These are phyloP conservation scores for Cladophialophora exuberans DNA, from an alignment of 2,329 filamentous ascomycete species.

Conservation along the genomic window DNA sequence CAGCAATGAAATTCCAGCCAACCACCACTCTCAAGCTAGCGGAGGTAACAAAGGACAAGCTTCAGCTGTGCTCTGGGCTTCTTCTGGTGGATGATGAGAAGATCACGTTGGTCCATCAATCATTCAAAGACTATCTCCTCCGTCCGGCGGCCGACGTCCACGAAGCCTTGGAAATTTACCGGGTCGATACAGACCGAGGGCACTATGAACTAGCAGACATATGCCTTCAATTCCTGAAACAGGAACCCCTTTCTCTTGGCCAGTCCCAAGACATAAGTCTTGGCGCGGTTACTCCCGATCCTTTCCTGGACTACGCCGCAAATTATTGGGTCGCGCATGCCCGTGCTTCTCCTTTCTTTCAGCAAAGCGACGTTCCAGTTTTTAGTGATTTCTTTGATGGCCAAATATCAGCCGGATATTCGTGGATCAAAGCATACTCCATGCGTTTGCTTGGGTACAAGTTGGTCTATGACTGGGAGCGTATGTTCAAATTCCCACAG, in stretches of 20 bases:
- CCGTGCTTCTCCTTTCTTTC: not conserved
- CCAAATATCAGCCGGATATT: not conserved
- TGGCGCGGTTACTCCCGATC: not conserved
- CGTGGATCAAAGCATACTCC: not conserved
- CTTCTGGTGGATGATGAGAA: slow-evolving; percentile 28
- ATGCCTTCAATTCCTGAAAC: slow-evolving; percentile 1
- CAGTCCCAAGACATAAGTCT: not conserved
- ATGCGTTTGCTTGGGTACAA: not conserved
- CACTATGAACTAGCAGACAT: not conserved
- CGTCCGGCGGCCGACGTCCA: not conserved
- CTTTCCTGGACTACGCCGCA: not conserved
- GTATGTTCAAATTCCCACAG: too few relatives aligned
- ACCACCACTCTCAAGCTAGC: not conserved
- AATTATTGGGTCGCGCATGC: not conserved
- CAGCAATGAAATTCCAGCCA: not conserved
- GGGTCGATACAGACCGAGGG: not conserved
- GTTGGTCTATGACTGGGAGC: not conserved
- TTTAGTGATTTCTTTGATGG: slow-evolving; percentile 3
- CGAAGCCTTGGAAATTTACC: not conserved
- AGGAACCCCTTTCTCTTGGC: not conserved
- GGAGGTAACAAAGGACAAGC: not conserved
- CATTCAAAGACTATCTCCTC: slow-evolving; percentile 27
- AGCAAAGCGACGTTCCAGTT: not conserved
- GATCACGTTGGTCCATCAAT: slow-evolving; percentile 34
- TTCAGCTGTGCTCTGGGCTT: slow-evolving; percentile 9